Percentiles rank a stretch among this genome's conserved stretches.
Evolutionary conservation across 2,329 filamentous ascomycete genomes (phyloP).

Genomic region (Cylindrodendrum hubeiense): DNA sequence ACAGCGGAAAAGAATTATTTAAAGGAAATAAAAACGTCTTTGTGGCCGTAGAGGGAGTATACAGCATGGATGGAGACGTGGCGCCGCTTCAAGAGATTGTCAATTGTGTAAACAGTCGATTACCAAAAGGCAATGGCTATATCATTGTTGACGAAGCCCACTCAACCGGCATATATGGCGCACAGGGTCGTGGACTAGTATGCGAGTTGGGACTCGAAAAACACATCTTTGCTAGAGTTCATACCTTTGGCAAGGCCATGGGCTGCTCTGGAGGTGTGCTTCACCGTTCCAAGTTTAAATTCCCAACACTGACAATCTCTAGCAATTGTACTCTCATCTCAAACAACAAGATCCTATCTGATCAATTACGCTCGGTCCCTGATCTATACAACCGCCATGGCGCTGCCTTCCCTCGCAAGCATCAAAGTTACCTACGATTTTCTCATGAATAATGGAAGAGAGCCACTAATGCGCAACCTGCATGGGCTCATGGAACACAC

Average conservation of each 20-base stretch:
- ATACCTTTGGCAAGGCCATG: constrained; percentile 77
- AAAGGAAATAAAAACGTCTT: constrained; percentile 68
- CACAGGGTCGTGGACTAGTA: constrained; percentile 68
- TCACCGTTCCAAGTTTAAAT: accelerated
- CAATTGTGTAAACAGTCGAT: constrained; percentile 63
- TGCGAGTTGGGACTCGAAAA: constrained; percentile 67
- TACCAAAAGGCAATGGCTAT: constrained; percentile 70
- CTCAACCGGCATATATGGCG: constrained; percentile 71
- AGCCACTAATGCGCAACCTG: constrained; percentile 47
- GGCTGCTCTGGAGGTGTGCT: constrained; percentile 76
- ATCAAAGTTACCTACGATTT: constrained; percentile 70
- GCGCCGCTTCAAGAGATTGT: constrained; percentile 73
- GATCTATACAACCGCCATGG: constrained; percentile 80
- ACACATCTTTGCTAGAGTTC: constrained; percentile 68
- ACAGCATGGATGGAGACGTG: constrained; percentile 88
- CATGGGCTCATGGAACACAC: constrained; percentile 54
- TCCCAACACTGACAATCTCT: constrained; percentile 1
- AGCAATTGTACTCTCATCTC: constrained; percentile 72
- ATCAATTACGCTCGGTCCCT: constrained; percentile 82
- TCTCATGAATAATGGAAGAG: constrained; percentile 63
- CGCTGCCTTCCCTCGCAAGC: constrained; percentile 69
- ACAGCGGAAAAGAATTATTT: constrained; percentile 46
- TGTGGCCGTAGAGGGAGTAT: constrained; percentile 77
- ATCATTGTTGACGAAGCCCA: constrained; percentile 79
- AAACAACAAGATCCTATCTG: constrained; percentile 71